These are phyloP conservation scores for Lactifluus volemus DNA, from an alignment of 768 basidiomycete species.

Conservation along the genomic window DNA sequence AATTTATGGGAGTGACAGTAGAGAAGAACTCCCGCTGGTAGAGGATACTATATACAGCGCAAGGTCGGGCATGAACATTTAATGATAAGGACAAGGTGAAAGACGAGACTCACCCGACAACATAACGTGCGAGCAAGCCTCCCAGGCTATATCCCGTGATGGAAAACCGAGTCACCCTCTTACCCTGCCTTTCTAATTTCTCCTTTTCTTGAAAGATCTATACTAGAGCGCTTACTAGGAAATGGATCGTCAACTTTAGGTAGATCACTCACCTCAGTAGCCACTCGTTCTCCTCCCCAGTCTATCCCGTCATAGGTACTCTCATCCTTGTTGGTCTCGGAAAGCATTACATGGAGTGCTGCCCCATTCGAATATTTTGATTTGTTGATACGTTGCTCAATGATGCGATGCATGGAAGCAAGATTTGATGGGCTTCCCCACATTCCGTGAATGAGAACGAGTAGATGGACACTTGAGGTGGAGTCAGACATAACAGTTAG, in stretches of 20 bases:
- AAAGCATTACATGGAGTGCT: conserved; percentile 52
- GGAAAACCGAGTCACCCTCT: conserved; percentile 59
- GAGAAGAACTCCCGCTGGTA: conserved; percentile 65
- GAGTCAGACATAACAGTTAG: neutral
- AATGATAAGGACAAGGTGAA: neutral
- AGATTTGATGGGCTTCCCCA: conserved; percentile 74
- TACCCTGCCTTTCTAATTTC: conserved; percentile 43
- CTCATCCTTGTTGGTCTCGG: conserved; percentile 56
- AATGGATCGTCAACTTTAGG: neutral
- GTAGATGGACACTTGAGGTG: conserved; percentile 8
- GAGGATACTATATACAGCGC: conserved; percentile 39
- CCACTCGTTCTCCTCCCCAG: conserved; percentile 74
- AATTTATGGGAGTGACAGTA: conserved; percentile 62
- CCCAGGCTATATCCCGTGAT: conserved; percentile 75
- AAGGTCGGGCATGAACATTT: neutral
- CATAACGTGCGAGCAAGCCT: conserved; percentile 73
- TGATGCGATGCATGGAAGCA: conserved; percentile 46
- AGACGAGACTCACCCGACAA: conserved; percentile 47
- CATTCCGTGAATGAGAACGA: conserved; percentile 52
- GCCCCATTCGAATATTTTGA: conserved; percentile 30
- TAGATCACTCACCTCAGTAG: conserved; percentile 52
- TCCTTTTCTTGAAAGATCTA: conserved; percentile 52
- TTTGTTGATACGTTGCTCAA: conserved; percentile 32
- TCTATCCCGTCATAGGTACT: conserved; percentile 80
- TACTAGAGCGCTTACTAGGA: neutral